These are phyloP conservation scores for Sanguinoderma infundibulare DNA, from an alignment of 1,284 basidiomycete species.

Conservation along the genomic window DNA sequence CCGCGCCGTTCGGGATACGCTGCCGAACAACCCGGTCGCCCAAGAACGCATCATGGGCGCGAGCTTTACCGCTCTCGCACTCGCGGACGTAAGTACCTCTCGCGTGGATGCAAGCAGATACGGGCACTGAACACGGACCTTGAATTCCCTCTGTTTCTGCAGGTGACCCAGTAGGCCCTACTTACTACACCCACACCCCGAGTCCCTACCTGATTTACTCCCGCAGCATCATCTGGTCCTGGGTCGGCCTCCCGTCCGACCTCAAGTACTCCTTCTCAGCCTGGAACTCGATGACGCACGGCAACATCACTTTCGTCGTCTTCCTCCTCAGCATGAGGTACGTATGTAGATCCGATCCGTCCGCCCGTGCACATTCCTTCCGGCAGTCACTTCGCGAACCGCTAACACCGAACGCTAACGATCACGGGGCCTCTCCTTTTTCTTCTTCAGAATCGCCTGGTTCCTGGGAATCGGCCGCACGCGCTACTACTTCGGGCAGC, in stretches of 20 bases:
- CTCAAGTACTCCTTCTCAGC: constrained; percentile 50
- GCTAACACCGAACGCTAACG: background rate
- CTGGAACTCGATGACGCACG: constrained; percentile 79
- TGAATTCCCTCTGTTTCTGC: background rate
- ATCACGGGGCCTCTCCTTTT: background rate
- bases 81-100: constrained; percentile 68
- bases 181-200: background rate
- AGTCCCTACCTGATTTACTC: background rate
- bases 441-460: constrained; percentile 57
- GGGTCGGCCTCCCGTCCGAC: constrained; percentile 60
- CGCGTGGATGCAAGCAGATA: background rate
- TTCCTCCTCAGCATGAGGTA: constrained; percentile 63
- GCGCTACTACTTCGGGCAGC: constrained; percentile 43
- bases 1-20: constrained; percentile 66
- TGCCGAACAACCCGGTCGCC: constrained; percentile 60
- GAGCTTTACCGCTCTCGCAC: constrained; percentile 63
- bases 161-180: constrained; percentile 61
- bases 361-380: background rate
- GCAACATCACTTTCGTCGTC: constrained; percentile 69
- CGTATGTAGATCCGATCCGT: constrained; percentile 11
- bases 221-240: constrained; percentile 59
- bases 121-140: background rate
- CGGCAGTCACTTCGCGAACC: background rate
- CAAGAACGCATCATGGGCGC: constrained; percentile 77
- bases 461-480: constrained; percentile 66